Evolutionary conservation across 2,329 filamentous ascomycete species (phyloP).

Genomic region (Aspergillus thermomutatus): DNA sequence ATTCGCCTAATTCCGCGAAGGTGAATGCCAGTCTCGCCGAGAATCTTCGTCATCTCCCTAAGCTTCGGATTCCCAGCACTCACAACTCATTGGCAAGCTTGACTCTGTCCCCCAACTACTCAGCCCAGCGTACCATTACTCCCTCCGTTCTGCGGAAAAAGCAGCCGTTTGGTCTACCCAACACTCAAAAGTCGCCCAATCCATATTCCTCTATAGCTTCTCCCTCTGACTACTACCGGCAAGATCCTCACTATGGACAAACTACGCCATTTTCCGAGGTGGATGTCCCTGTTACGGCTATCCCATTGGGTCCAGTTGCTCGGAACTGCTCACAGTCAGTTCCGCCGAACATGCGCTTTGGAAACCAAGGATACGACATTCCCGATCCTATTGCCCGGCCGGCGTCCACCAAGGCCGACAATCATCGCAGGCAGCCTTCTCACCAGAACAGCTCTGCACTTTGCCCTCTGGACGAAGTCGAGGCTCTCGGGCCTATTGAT

Average conservation of each 20-base stretch:
- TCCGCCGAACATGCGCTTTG: constrained; percentile 23
- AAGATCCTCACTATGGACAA: constrained; percentile 8
- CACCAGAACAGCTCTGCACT: background rate
- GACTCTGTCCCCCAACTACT: constrained; percentile 17
- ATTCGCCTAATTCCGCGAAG: background rate
- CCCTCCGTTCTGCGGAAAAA: background rate
- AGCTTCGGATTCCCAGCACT: constrained; percentile 43
- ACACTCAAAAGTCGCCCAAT: background rate
- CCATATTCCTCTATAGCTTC: background rate
- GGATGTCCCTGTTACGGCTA: too few species aligned
- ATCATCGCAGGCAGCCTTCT: background rate
- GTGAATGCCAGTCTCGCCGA: background rate
- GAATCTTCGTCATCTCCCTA: background rate
- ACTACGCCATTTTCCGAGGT: too few species aligned
- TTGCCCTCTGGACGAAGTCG: constrained; percentile 24
- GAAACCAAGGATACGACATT: constrained; percentile 22
- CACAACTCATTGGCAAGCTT: constrained; percentile 50
- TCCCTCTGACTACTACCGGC: too few species aligned
- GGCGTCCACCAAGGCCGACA: constrained; percentile 34
- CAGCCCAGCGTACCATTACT: constrained; percentile 12
- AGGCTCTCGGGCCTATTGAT: constrained; percentile 27
- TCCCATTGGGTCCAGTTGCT: too few species aligned
- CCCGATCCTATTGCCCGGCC: constrained; percentile 46
- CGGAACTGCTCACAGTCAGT: background rate
- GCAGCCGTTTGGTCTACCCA: constrained; percentile 20